These are phyloP conservation scores for Coemansia sp. DNA, from an alignment of 192 early-diverging fungal genomes.

Conservation along the genomic window DNA sequence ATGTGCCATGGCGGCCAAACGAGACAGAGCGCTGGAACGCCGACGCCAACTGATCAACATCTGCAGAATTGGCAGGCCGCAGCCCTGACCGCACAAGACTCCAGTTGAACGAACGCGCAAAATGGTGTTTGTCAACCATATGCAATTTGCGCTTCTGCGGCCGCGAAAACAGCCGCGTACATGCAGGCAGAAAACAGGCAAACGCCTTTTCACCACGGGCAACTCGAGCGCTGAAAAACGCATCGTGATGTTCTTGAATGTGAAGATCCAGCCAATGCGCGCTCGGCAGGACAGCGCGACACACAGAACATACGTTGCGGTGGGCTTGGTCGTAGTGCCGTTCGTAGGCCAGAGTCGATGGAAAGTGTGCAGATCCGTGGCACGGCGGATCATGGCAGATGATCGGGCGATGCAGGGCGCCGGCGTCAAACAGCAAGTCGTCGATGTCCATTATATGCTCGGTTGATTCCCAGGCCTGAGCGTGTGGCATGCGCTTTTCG, in stretches of 20 bases:
- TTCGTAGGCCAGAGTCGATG: conserved; percentile 30
- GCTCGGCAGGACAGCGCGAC: conserved; percentile 38
- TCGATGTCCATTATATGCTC: conserved; percentile 6
- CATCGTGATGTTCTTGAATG: conserved; percentile 47
- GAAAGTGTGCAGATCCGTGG: conserved; percentile 21
- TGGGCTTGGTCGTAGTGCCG: conserved; percentile 50
- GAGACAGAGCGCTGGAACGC: conserved; percentile 39
- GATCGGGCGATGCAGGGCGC: conserved; percentile 11
- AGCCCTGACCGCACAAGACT: conserved; percentile 24
- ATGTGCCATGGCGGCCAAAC: conserved; percentile 19
- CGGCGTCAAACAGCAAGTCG: conserved; percentile 1
- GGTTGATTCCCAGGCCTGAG: not conserved
- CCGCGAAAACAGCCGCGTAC: conserved; percentile 19
- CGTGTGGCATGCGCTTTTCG: conserved; percentile 13
- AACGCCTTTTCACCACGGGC: conserved; percentile 32
- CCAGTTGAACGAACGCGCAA: conserved; percentile 42
- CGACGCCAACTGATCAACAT: conserved; percentile 33
- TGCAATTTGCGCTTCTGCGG: conserved; percentile 33
- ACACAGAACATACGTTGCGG: conserved; percentile 30
- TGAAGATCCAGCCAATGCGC: conserved; percentile 54
- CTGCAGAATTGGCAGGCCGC: conserved; percentile 19
- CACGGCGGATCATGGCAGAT: conserved; percentile 47
- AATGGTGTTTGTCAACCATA: conserved; percentile 42
- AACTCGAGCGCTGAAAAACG: conserved; percentile 30
- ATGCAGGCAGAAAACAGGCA: conserved; percentile 32